phyloP scores from a whole-genome alignment of 2,329 filamentous ascomycete species.

The Xylaria sp. region DNA sequence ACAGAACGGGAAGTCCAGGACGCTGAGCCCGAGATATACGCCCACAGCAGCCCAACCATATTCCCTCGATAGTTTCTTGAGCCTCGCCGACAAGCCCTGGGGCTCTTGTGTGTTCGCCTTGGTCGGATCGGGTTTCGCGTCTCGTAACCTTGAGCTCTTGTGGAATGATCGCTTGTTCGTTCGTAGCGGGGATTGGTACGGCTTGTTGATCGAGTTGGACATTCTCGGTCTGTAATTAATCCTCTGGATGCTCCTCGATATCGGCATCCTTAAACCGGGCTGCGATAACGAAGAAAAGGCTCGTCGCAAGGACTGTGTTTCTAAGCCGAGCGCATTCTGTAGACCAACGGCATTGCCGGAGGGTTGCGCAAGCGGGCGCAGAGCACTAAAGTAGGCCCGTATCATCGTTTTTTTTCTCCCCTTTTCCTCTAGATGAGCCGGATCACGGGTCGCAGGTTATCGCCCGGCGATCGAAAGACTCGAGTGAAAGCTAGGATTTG shows the following conservation, averaged over 20 bases:
- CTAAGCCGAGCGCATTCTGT: slow-evolving; percentile 37
- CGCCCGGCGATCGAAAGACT: background rate
- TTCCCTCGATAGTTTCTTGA: slow-evolving; percentile 87
- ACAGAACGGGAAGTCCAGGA: slow-evolving; percentile 93
- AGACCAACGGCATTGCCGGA: slow-evolving; percentile 31
- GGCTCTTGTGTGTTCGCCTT: slow-evolving; percentile 38
- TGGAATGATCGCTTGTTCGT: slow-evolving; percentile 44
- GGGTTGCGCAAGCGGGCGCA: slow-evolving; percentile 34
- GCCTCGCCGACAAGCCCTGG: slow-evolving; percentile 71
- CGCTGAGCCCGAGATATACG: slow-evolving; percentile 86
- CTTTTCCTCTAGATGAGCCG: slow-evolving; percentile 11
- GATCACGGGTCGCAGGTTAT: background rate
- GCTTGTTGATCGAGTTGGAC: slow-evolving; percentile 27
- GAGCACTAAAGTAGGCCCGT: slow-evolving; percentile 30
- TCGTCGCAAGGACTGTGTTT: slow-evolving; percentile 36
- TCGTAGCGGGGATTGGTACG: slow-evolving; percentile 34
- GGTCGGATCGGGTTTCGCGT: slow-evolving; percentile 41
- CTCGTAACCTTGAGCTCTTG: slow-evolving; percentile 43
- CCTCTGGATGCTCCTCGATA: slow-evolving; percentile 28
- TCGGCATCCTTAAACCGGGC: slow-evolving; percentile 15
- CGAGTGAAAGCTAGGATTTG: background rate
- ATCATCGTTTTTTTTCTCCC: slow-evolving; percentile 33
- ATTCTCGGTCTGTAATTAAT: slow-evolving; percentile 35
- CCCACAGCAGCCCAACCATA: slow-evolving; percentile 95
- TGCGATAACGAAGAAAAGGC: slow-evolving; percentile 39